These are phyloP conservation scores for Ogataea haglerorum DNA, from an alignment of 805 yeast genomes.

Conservation along the genomic window DNA sequence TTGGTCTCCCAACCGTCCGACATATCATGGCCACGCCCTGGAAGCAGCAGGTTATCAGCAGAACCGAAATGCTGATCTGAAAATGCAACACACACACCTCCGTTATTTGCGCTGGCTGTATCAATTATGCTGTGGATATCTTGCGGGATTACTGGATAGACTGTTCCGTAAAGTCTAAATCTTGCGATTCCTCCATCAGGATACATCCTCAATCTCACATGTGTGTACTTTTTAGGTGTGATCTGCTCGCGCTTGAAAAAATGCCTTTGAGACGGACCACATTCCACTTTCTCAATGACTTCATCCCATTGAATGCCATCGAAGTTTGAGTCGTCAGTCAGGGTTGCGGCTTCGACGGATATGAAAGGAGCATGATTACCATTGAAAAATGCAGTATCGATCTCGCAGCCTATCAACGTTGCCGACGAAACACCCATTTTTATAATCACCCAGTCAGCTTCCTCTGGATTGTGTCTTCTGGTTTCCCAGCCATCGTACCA, in stretches of 20 bases:
- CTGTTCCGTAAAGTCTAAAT: conserved; percentile 83
- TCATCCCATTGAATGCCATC: conserved; percentile 58
- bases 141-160: conserved; percentile 62
- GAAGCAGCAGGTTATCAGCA: conserved; percentile 82
- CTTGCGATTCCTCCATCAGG: conserved; percentile 99
- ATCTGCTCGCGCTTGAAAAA: conserved; percentile 62
- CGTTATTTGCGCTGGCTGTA: conserved; percentile 76
- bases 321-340: conserved; percentile 34
- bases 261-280: conserved; percentile 88
- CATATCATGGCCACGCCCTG: conserved; percentile 96
- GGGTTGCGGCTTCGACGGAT: conserved; percentile 68
- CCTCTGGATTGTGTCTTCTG: conserved; percentile 82
- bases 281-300: conserved; percentile 66
- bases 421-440: conserved; percentile 84
- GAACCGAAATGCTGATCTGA: conserved; percentile 95
- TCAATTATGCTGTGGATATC: conserved; percentile 52
- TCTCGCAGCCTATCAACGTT: conserved; percentile 73
- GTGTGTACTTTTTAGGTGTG: conserved; percentile 68
- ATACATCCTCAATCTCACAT: conserved; percentile 83
- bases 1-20: conserved; percentile 98
- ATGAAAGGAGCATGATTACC: conserved; percentile 95
- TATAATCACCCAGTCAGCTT: conserved; percentile 84
- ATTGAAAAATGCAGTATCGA: conserved; percentile 90
- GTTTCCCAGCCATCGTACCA: conserved; percentile 99
- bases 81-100: conserved; percentile 80